phyloP scores from a whole-genome alignment of 164 flowering plant genomes.

The Pachysandra terminalis region DNA sequence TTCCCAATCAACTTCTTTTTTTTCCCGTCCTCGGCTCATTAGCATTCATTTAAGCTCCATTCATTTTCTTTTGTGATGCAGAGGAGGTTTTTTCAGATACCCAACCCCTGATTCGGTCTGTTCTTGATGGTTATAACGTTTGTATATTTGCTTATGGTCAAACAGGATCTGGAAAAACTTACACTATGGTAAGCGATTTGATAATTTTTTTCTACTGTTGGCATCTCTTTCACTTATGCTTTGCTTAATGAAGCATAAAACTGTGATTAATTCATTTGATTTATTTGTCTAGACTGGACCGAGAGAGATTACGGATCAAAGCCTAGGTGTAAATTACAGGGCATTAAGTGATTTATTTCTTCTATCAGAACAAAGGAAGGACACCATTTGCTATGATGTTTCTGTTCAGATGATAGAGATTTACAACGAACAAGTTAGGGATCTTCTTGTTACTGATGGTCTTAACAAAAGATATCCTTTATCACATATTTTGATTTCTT shows the following conservation, averaged over 20 bases:
- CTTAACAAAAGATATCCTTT: slow-evolving; percentile 94
- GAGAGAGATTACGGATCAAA: slow-evolving; percentile 72
- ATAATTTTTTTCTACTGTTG: not conserved
- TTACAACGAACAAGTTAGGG: slow-evolving; percentile 98
- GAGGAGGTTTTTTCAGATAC: slow-evolving; percentile 95
- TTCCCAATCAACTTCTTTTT: not conserved
- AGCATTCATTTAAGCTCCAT: not conserved
- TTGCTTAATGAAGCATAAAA: not conserved
- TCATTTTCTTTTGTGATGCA: slow-evolving; percentile 30
- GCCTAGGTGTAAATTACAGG: slow-evolving; percentile 88
- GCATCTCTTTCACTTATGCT: not conserved
- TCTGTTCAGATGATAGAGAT: slow-evolving; percentile 98
- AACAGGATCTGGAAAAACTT: slow-evolving; percentile 97
- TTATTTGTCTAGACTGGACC: slow-evolving; percentile 73
- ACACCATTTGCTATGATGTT: slow-evolving; percentile 73
- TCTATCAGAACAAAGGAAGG: slow-evolving; percentile 80
- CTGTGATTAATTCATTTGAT: slow-evolving; percentile 10
- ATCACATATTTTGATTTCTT: not conserved
- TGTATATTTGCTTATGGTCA: slow-evolving; percentile 99
- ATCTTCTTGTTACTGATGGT: slow-evolving; percentile 86
- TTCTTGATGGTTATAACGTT: slow-evolving; percentile 97
- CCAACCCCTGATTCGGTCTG: slow-evolving; percentile 88
- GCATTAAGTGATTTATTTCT: slow-evolving; percentile 84
- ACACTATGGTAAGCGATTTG: slow-evolving; percentile 71
- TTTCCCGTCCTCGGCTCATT: not conserved